phyloP scores from a whole-genome alignment of 768 basidiomycete genomes.

The Holtermanniella nyarrowii region DNA sequence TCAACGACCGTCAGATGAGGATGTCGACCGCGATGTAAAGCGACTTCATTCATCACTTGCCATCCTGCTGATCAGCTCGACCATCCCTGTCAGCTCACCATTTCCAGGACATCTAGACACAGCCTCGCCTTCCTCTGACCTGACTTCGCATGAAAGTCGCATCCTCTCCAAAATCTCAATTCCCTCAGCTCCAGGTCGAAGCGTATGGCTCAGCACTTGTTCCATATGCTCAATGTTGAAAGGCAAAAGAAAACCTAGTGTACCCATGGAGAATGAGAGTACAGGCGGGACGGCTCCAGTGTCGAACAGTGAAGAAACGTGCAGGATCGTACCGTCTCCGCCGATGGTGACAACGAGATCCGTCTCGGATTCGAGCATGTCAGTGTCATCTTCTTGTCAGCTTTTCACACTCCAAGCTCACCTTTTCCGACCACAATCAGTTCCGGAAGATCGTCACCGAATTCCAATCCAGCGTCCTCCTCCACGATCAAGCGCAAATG shows the following conservation, averaged over 20 bases:
- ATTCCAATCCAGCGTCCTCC: constrained; percentile 22
- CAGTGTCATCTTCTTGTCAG: constrained; percentile 8
- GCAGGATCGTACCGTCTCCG: constrained; percentile 89
- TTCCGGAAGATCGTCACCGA: constrained; percentile 10
- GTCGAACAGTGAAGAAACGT: constrained; percentile 83
- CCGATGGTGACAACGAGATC: constrained; percentile 84
- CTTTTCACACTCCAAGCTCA: not conserved
- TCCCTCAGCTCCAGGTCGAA: not conserved
- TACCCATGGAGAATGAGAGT: constrained; percentile 84
- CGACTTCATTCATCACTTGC: constrained; percentile 97
- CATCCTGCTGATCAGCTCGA: constrained; percentile 44
- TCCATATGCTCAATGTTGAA: constrained; percentile 59
- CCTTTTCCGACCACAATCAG: constrained; percentile 14
- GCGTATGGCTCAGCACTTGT: not conserved
- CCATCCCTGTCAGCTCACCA: constrained; percentile 90
- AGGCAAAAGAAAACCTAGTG: constrained; percentile 82
- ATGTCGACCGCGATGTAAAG: constrained; percentile 80
- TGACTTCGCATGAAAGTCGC: constrained; percentile 73
- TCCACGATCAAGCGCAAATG: constrained; percentile 24
- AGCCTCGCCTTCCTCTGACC: constrained; percentile 68
- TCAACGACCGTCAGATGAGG: constrained; percentile 89
- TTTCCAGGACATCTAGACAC: constrained; percentile 67
- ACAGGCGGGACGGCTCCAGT: constrained; percentile 86
- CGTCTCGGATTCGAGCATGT: constrained; percentile 42
- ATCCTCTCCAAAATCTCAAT: constrained; percentile 49